phyloP scores from a whole-genome alignment of 1,284 basidiomycete species.

The Boletus hoseneyae region DNA sequence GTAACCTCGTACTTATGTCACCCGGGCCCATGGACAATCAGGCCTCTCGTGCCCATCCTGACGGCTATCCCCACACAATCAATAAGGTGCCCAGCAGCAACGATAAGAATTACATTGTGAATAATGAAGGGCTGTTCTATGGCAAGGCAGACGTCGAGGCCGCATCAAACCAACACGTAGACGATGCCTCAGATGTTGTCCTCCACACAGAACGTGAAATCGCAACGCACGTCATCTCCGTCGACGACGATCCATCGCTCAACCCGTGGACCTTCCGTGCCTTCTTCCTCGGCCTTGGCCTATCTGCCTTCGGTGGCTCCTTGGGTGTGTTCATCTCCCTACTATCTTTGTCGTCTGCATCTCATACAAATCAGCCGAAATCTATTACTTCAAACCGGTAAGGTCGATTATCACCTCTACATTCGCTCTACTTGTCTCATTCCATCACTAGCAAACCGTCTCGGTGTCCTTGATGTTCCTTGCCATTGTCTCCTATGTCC shows the following conservation, averaged over 20 bases:
- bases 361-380: constrained; percentile 32
- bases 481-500: no score
- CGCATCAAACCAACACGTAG: constrained; percentile 17
- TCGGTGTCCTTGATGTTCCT: constrained; percentile 38
- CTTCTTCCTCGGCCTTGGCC: constrained; percentile 56
- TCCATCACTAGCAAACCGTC: constrained; percentile 39
- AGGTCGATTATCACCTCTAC: neutral
- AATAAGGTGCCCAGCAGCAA: no score
- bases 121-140: constrained; percentile 6
- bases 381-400: constrained; percentile 22
- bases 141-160: constrained; percentile 35
- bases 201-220: constrained; percentile 46
- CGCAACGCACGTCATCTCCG: constrained; percentile 48
- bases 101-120: no score
- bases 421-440: neutral
- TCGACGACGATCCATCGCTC: constrained; percentile 53
- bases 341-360: neutral
- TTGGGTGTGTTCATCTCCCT: constrained; percentile 27
- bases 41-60: no score
- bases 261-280: constrained; percentile 58
- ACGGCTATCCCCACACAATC: no score
- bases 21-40: no score
- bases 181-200: constrained; percentile 27
- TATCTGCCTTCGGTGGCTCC: constrained; percentile 59
- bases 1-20: no score